Evolutionary conservation across 331 rosid genomes (phyloP).

Genomic region (Pyrus hybrid): DNA sequence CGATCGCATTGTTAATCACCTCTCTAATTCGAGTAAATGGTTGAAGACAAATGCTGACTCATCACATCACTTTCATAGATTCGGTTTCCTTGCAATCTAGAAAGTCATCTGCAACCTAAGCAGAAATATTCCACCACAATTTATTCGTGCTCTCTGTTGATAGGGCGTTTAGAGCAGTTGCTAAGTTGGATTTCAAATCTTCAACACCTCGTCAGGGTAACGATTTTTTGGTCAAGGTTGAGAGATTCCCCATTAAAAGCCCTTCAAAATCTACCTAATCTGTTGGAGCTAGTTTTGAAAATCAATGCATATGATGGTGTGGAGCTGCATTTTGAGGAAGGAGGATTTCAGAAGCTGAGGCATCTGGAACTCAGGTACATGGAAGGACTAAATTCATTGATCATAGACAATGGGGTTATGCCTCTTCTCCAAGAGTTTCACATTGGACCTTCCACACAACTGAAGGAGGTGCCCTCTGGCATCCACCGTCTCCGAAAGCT

Average conservation of each 20-base stretch:
- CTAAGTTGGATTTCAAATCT: conserved; percentile 12
- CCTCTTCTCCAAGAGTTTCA: not conserved
- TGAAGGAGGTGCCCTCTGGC: conserved; percentile 4
- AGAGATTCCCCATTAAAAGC: not conserved
- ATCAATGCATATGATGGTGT: not conserved
- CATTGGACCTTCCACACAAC: not conserved
- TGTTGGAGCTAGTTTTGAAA: fast-evolving
- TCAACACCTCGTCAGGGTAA: not conserved
- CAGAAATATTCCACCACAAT: conserved; percentile 2
- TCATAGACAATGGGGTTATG: not conserved
- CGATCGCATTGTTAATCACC: too few relatives aligned
- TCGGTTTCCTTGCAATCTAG: too few relatives aligned
- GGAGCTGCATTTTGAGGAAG: conserved; percentile 5
- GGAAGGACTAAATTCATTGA: not conserved
- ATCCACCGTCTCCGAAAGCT: not conserved
- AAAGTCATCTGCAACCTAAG: too few relatives aligned
- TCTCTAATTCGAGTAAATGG: too few relatives aligned
- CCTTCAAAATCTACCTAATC: not conserved
- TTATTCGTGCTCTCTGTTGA: not conserved
- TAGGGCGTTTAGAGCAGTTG: not conserved
- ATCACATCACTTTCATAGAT: too few relatives aligned
- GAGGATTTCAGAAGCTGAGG: not conserved
- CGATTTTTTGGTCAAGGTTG: conserved; percentile 5
- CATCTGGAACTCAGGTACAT: not conserved
- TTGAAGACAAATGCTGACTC: too few relatives aligned